These are phyloP conservation scores for Pyracantha coccinea DNA, from an alignment of 331 rosid genomes.

Conservation along the genomic window DNA sequence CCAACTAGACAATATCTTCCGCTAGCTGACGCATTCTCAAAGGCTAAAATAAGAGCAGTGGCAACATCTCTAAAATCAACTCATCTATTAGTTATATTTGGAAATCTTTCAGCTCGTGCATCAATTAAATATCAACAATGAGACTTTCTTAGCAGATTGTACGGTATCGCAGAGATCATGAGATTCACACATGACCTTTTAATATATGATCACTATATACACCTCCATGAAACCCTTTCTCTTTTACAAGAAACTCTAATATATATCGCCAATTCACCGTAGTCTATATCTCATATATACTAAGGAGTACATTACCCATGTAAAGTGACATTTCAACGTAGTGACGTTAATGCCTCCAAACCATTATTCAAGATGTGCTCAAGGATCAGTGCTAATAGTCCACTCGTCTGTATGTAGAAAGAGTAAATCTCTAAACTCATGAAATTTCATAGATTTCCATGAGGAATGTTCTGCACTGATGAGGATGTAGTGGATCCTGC, in stretches of 20 bases:
- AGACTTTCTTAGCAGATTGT: background rate
- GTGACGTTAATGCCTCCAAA: too few species aligned
- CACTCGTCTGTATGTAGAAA: background rate
- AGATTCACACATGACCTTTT: background rate
- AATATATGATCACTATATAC: background rate
- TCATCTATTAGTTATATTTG: background rate
- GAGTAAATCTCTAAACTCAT: background rate
- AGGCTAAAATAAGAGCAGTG: constrained; percentile 20
- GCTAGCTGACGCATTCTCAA: constrained; percentile 22
- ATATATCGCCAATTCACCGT: too few species aligned
- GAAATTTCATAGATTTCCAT: background rate
- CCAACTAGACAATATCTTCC: constrained; percentile 30
- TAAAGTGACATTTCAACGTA: too few species aligned
- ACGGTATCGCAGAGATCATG: background rate
- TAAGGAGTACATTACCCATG: too few species aligned
- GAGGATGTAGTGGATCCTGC: background rate
- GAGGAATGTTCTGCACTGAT: background rate
- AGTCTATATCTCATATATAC: too few species aligned
- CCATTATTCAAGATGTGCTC: too few species aligned
- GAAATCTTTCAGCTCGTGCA: constrained; percentile 3
- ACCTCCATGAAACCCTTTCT: too few species aligned
- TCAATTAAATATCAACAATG: background rate
- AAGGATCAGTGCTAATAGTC: too few species aligned
- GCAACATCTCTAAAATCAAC: constrained; percentile 33
- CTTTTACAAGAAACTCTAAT: too few species aligned